Evolutionary conservation across 2,329 filamentous ascomycete species (phyloP).

Genomic region (Decorospora gaudefroyi): DNA sequence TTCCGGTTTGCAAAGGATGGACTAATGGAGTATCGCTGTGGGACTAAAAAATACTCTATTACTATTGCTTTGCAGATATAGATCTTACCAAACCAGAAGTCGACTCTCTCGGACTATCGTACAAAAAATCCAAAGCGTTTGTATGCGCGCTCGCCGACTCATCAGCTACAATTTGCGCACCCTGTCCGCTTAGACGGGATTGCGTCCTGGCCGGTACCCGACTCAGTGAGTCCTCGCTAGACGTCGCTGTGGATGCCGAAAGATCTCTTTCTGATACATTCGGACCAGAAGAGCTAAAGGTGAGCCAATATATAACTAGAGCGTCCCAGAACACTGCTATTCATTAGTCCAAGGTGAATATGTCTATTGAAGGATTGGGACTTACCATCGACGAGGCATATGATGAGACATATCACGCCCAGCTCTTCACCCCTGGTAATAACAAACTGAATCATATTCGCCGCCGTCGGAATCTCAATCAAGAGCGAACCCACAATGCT

Average conservation of each 20-base stretch:
- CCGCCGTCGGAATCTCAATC: conserved; percentile 45
- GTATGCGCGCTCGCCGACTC: not conserved
- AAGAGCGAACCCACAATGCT: conserved; percentile 39
- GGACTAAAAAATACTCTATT: too few relatives aligned
- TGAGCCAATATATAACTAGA: conserved; percentile 28
- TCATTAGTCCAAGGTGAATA: not conserved
- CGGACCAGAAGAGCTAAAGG: conserved; percentile 17
- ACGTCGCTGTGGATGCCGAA: not conserved
- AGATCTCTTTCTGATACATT: conserved; percentile 14
- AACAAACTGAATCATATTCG: conserved; percentile 46
- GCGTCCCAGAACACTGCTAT: conserved; percentile 23
- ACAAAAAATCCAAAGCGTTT: not conserved
- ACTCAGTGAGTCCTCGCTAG: not conserved
- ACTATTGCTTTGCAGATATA: not conserved
- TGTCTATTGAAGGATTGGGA: not conserved
- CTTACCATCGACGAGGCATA: conserved; percentile 49
- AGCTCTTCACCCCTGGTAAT: conserved; percentile 38
- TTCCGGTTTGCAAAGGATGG: too few relatives aligned
- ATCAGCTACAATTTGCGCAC: not conserved
- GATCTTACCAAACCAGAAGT: not conserved
- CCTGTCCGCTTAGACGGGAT: not conserved
- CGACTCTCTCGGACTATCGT: not conserved
- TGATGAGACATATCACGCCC: conserved; percentile 47
- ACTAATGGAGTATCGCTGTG: not conserved
- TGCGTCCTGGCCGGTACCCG: not conserved